Conservation (phyloP, 495 filamentous ascomycete species). For the Penicillium crystallinum region DNA sequence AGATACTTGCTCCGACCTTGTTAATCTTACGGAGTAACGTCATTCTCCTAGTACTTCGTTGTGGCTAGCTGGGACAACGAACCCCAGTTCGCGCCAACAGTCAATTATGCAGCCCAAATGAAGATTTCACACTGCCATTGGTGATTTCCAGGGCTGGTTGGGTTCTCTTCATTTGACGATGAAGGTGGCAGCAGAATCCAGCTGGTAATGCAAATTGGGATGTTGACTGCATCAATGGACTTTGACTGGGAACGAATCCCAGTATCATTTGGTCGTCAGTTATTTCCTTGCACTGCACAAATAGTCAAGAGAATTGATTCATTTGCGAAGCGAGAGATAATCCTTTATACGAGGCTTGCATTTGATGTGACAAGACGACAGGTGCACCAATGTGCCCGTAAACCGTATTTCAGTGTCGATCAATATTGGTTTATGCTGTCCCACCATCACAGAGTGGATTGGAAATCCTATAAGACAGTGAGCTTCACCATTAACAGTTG, state of each 20-base stretch:
- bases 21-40: too few species aligned
- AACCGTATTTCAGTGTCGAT: background rate
- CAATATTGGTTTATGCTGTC: background rate
- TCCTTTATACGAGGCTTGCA: background rate
- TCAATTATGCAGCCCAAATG: background rate
- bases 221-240: background rate
- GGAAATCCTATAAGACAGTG: background rate
- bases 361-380: background rate
- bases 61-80: background rate
- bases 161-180: background rate
- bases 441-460: background rate
- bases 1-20: background rate
- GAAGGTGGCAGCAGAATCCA: background rate
- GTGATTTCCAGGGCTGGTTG: background rate
- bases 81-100: background rate
- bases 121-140: background rate
- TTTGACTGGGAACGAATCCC: background rate
- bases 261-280: background rate
- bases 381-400: background rate
- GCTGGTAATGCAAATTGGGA: background rate
- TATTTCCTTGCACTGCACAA: background rate
- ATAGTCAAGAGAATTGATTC: background rate
- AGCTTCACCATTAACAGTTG: background rate
- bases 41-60: background rate
- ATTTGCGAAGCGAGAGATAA: background rate